Evolutionary conservation across 306 rosid genomes (phyloP).

Genomic region (Trifolium repens): DNA sequence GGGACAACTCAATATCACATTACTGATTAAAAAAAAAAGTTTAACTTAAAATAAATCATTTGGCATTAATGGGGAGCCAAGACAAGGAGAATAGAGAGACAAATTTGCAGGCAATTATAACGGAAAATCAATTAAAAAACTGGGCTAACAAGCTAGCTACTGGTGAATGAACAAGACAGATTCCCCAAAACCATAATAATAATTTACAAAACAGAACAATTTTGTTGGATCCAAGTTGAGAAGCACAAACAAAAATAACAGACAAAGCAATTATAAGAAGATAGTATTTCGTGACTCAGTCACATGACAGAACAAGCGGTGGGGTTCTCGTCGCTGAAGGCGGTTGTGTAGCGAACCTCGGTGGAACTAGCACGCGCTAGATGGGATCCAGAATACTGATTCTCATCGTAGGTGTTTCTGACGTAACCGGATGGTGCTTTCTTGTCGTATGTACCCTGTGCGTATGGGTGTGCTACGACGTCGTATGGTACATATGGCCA

Average conservation of each 20-base stretch:
- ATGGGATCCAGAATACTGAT: slow-evolving; percentile 39
- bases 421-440: slow-evolving; percentile 88
- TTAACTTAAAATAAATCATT: background rate
- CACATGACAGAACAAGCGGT: slow-evolving; percentile 68
- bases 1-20: background rate
- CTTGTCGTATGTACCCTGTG: slow-evolving; percentile 69
- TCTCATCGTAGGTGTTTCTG: slow-evolving; percentile 43
- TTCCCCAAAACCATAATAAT: background rate
- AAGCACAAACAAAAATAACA: background rate
- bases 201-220: background rate
- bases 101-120: background rate
- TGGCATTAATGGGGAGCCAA: background rate
- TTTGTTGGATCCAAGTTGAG: background rate
- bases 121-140: background rate
- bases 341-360: slow-evolving; percentile 78
- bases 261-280: background rate
- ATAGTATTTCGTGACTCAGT: background rate
- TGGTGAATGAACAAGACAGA: background rate
- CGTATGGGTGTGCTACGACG: slow-evolving; percentile 79
- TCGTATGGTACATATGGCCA: slow-evolving; percentile 92
- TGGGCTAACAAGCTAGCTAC: background rate
- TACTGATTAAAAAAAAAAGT: background rate
- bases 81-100: background rate
- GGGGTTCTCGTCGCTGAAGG: slow-evolving; percentile 78
- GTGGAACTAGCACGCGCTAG: slow-evolving; percentile 77